Conservation (phyloP, 2,329 filamentous ascomycete species). For the Aspergillus flavus region DNA sequence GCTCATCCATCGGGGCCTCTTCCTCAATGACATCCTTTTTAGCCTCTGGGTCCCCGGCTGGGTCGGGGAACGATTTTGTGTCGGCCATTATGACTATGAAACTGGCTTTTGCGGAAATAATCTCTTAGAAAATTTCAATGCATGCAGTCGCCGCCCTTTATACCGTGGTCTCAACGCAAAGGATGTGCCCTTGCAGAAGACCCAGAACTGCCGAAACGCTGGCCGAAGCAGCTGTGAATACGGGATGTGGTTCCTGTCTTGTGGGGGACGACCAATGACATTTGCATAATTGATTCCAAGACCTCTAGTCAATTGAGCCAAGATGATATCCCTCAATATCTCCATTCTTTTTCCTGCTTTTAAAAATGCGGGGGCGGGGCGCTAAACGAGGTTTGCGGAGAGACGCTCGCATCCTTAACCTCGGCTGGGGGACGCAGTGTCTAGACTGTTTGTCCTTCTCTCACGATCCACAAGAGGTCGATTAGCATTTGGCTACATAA, state of each 20-base stretch:
- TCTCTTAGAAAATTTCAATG: not conserved
- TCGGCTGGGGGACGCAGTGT: not conserved
- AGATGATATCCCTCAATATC: not conserved
- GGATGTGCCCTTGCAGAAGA: not conserved
- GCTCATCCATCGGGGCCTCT: conserved; percentile 12
- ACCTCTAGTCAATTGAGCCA: not conserved
- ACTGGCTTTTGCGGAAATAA: not conserved
- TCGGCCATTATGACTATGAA: not conserved
- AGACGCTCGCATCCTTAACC: not conserved
- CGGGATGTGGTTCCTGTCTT: not conserved
- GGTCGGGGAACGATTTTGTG: not conserved
- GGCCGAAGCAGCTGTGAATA: not conserved
- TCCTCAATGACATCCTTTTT: conserved; percentile 7
- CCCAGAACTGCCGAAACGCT: not conserved
- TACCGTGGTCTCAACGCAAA: not conserved
- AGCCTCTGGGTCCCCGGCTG: not conserved
- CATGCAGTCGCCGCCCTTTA: not conserved
- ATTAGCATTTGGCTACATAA: not conserved
- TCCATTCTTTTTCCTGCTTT: not conserved
- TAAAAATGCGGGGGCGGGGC: not conserved
- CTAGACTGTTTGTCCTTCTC: not conserved
- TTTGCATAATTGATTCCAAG: not conserved
- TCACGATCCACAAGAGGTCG: not conserved
- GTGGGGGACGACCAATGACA: not conserved
- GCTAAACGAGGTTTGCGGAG: not conserved